Evolutionary conservation across 345 rosid genomes (phyloP), one percentile per base, ranked within the genome.

Genomic region (Erucastrum elatum): DNA sequence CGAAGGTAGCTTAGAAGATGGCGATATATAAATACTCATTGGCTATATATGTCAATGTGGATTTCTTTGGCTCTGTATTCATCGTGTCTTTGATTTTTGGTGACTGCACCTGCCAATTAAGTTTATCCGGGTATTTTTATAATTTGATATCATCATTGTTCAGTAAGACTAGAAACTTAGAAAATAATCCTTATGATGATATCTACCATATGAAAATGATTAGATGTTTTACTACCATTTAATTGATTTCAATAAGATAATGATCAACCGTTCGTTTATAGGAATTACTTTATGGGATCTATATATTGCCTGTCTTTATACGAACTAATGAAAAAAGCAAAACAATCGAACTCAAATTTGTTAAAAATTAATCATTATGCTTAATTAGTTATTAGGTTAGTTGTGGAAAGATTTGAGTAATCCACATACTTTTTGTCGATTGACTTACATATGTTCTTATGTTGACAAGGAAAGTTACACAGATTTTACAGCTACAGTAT

Each of bases 101-200:
- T 76, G 68, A 46, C 37, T 60, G 29, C 17, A 33, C 68, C 68
- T 33, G 8, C 65, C 65, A 5, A 34, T 35, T 37, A 31, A 31
- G 67, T 77, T 70, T 30, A n/a, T 51, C 16, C n/a, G 8, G 35
- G 55, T 37, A 69, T 70, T 63, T 70, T 27, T 25, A 65, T 65
- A 13, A 66, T 41, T 72, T 58, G 68, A 15, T 66, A 63, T 74
- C 78, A 74, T 74, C 78, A 79, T 74, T 79, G 64, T 79, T 67
- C 26, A 68, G 82, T 68, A 60, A 67, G 70, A 79, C 75, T 68
- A 67, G 64, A 67, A 33, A 73, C 82, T 79, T 68, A 51, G 75
- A 61, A 73, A 51, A 1, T 53, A 68, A 60, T 61, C 63, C 66
- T 79, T 68, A 79, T 79, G 78, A 79, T 79, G 59, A 74, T 73